phyloP scores from a whole-genome alignment of 2,329 filamentous ascomycete genomes.

The Penicillium brasilianum region DNA sequence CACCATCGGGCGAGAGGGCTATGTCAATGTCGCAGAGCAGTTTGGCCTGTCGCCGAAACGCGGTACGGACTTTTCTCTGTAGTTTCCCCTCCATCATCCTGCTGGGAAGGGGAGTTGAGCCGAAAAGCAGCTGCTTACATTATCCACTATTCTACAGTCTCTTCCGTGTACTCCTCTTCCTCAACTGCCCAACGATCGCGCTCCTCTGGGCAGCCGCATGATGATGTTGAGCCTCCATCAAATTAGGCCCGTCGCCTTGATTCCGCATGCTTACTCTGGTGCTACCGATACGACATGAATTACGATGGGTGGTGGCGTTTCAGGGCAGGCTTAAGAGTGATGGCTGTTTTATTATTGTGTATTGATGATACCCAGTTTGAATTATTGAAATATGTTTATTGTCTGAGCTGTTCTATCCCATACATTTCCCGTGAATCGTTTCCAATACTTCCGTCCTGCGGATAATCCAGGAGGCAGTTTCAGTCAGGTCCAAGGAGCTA shows the following conservation, averaged over 20 bases:
- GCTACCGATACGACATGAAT: neutral
- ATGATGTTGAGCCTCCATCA: neutral
- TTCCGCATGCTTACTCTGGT: neutral
- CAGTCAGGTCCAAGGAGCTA: neutral
- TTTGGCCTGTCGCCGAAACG: conserved; percentile 48
- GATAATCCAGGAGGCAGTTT: neutral
- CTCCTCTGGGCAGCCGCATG: conserved; percentile 15
- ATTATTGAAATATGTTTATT: neutral
- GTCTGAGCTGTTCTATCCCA: neutral
- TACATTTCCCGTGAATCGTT: neutral
- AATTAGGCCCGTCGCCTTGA: neutral
- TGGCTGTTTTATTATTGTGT: neutral
- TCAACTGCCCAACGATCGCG: conserved; percentile 21
- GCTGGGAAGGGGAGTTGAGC: neutral
- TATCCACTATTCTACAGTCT: conserved; percentile 1
- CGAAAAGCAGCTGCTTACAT: neutral
- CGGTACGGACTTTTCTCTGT: conserved; percentile 38
- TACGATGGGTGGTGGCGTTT: neutral
- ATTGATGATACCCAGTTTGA: conserved; percentile 2
- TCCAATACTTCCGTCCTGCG: neutral
- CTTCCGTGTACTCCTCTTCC: conserved; percentile 23
- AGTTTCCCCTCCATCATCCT: conserved; percentile 2
- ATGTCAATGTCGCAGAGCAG: conserved; percentile 51
- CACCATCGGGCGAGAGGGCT: conserved; percentile 45
- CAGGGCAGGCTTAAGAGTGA: neutral